Evolutionary conservation across 2,329 filamentous ascomycete genomes (phyloP), one percentile per base, ranked within the genome.

Genomic region (Sporothrix protearum): DNA sequence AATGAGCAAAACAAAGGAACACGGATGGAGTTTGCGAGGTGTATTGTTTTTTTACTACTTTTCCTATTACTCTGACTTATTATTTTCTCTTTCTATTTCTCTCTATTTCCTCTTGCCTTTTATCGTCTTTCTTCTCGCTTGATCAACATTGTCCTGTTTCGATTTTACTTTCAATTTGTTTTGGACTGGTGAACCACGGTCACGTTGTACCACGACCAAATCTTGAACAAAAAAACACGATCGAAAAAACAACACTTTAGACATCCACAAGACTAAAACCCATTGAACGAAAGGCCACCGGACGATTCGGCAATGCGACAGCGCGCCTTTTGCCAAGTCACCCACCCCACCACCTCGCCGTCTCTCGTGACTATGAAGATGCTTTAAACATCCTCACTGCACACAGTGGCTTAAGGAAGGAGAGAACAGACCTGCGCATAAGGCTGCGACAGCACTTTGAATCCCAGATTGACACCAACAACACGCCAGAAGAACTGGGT

Each of bases 11-110:
- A 47, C 67, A 72, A 42, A 22, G 57, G 63, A 55, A 61, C 66
- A 66, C 49, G 70, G 72, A 28, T 66, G 68, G 72, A 68, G 71
- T 72, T 72, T 25, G 36, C 53, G n/a, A 28, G 69, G 71, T 70
- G 59, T 71, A 39, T 63, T 55, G 55, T 51, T 69, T 53, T 67
- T 28, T 45, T 51, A 47, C 16, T 33, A 49, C 47, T 47, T 49
- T 30, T 53, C 51, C 36, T 45, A 36, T 64, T 6, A 42, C 4
- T 45, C 59, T 64, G 59, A 45, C 45, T 72, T 68, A n/a, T 73
- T 74, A 33, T 71, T 72, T 73, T 42, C 36, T 73, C 63, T 71
- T 55, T 53, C 71, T 55, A 59, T 55, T 63, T 14, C 51, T 53
- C 49, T 16, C 19, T 64, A n/a, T 57, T n/a, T 39, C 45, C 22